phyloP scores from a whole-genome alignment of 2,329 filamentous ascomycete genomes.

The Metarhizium robertsii region DNA sequence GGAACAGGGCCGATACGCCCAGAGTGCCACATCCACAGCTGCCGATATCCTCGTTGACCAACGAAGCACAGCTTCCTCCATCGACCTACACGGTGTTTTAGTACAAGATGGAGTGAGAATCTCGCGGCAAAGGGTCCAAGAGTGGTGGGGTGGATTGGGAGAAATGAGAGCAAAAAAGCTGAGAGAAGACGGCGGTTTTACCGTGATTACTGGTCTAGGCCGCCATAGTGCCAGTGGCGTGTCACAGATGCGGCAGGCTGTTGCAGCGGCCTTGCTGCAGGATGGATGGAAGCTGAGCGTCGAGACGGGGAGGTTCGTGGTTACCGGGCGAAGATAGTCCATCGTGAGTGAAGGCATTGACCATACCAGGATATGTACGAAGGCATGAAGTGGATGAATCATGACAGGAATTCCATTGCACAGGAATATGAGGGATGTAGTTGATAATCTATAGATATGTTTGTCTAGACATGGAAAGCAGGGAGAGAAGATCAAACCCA shows the following conservation, averaged over 20 bases:
- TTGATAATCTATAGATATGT: background rate
- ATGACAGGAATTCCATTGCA: background rate
- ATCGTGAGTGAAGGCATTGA: background rate
- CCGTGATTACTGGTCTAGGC: constrained; percentile 74
- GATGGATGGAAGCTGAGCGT: constrained; percentile 80
- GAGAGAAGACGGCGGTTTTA: constrained; percentile 44
- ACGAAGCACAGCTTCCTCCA: constrained; percentile 49
- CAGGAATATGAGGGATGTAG: background rate
- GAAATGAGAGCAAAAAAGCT: constrained; percentile 47
- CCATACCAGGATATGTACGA: background rate
- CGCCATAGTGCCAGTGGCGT: constrained; percentile 69
- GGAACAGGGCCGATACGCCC: constrained; percentile 49
- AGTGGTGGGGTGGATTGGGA: constrained; percentile 70
- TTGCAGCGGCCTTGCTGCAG: constrained; percentile 63
- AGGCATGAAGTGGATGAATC: background rate
- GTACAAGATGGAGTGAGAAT: constrained; percentile 78
- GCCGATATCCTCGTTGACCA: constrained; percentile 61
- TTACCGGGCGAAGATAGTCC: constrained; percentile 47
- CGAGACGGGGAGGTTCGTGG: constrained; percentile 58
- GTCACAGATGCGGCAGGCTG: constrained; percentile 67
- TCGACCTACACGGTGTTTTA: constrained; percentile 78
- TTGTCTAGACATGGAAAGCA: background rate
- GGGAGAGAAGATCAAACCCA: background rate
- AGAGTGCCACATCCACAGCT: constrained; percentile 50
- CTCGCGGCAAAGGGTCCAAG: constrained; percentile 52